Evolutionary conservation across 805 yeast species (phyloP).

Genomic region (Citeromyces matritensis): DNA sequence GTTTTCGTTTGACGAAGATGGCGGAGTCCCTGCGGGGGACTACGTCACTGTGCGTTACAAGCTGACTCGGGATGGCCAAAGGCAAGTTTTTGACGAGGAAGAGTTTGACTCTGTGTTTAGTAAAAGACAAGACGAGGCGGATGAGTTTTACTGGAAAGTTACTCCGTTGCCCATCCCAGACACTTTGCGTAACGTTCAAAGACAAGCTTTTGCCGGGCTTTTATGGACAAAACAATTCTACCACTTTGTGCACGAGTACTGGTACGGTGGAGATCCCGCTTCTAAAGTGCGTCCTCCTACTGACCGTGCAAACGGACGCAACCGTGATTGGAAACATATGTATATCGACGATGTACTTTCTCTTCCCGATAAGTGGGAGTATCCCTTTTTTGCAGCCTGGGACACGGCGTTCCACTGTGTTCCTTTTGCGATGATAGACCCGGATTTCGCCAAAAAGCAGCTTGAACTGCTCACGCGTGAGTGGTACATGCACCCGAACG

Average conservation of each 20-base stretch:
- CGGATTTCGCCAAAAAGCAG: slow-evolving; percentile 81
- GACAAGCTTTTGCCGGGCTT: slow-evolving; percentile 90
- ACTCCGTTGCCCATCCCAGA: slow-evolving; percentile 76
- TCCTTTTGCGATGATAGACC: slow-evolving; percentile 88
- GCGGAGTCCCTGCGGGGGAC: slow-evolving; percentile 77
- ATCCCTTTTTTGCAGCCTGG: slow-evolving; percentile 95
- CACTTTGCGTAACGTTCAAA: slow-evolving; percentile 66
- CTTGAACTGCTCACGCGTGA: slow-evolving; percentile 77
- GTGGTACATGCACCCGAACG: slow-evolving; percentile 97
- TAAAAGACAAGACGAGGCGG: slow-evolving; percentile 75
- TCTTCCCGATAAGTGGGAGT: slow-evolving; percentile 92
- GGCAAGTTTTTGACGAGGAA: slow-evolving; percentile 45
- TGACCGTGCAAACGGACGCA: slow-evolving; percentile 77
- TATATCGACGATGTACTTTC: slow-evolving; percentile 80
- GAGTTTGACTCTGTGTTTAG: slow-evolving; percentile 56
- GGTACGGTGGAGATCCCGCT: slow-evolving; percentile 78
- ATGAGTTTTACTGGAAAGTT: slow-evolving; percentile 80
- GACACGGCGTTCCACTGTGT: slow-evolving; percentile 92
- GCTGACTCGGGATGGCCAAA: slow-evolving; percentile 20
- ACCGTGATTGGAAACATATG: slow-evolving; percentile 78
- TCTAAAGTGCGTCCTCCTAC: slow-evolving; percentile 65
- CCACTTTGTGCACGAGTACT: slow-evolving; percentile 70
- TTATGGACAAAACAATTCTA: slow-evolving; percentile 91
- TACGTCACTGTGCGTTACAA: slow-evolving; percentile 75
- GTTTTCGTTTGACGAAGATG: slow-evolving; percentile 62